phyloP scores from a whole-genome alignment of 768 basidiomycete genomes.

The Podaxis sp. region DNA sequence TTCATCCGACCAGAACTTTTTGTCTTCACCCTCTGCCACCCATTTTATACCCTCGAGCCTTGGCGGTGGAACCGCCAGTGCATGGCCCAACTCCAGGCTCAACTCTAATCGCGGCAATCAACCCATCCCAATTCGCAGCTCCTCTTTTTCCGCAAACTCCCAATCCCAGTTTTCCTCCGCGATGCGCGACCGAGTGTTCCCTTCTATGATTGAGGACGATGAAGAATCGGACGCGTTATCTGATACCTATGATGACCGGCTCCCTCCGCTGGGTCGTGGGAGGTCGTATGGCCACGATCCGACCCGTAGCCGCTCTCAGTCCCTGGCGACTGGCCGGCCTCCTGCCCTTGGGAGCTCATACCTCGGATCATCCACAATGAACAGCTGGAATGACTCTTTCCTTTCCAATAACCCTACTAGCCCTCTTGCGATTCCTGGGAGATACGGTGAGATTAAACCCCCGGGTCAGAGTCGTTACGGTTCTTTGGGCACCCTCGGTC shows the following conservation, averaged over 20 bases:
- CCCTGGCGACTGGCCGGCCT: constrained; percentile 60
- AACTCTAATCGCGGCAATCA: constrained; percentile 39
- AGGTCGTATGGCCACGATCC: constrained; percentile 60
- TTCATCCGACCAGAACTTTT: constrained; percentile 38
- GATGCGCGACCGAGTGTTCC: constrained; percentile 65
- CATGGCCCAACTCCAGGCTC: constrained; percentile 43
- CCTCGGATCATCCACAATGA: constrained; percentile 37
- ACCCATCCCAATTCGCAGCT: constrained; percentile 59
- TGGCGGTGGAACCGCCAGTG: constrained; percentile 27
- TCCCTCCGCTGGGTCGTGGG: constrained; percentile 45
- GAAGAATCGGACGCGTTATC: constrained; percentile 56
- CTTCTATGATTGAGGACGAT: constrained; percentile 80
- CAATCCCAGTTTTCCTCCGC: constrained; percentile 56
- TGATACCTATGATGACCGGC: constrained; percentile 59
- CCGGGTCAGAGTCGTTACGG: constrained; percentile 62
- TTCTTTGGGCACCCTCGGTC: constrained; percentile 50
- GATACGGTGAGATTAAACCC: constrained; percentile 60
- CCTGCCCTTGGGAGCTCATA: constrained; percentile 49
- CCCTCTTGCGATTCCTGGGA: constrained; percentile 51
- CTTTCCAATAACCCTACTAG: constrained; percentile 27
- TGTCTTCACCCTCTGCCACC: constrained; percentile 50
- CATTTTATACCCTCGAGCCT: constrained; percentile 48
- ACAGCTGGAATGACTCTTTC: constrained; percentile 58
- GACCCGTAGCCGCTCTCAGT: constrained; percentile 74
- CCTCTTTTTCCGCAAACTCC: constrained; percentile 59